Percentiles rank a stretch among this genome's conserved stretches.
Conservation (phyloP, 1,139 yeast species). For the Lodderomyces oxycetoniae region DNA sequence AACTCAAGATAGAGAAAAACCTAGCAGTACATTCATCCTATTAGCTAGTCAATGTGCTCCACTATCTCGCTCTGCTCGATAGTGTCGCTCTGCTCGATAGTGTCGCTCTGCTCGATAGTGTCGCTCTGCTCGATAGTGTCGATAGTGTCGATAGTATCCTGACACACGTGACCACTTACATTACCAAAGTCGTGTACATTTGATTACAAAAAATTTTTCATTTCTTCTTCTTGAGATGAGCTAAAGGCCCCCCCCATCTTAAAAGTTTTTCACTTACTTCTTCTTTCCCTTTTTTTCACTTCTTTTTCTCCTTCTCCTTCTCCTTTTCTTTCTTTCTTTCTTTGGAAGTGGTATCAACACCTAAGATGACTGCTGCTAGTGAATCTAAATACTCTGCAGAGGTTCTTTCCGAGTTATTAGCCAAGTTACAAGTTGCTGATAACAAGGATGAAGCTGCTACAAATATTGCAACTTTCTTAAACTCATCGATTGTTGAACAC, state of each 20-base stretch:
- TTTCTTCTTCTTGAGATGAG: too few species aligned
- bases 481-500: conserved; percentile 97
- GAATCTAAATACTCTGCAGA: conserved; percentile 64
- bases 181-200: background rate
- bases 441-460: conserved; percentile 83
- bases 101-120: too few species aligned
- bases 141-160: too few species aligned
- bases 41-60: too few species aligned
- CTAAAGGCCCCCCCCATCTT: background rate
- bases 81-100: too few species aligned
- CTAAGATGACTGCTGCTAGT: conserved; percentile 57
- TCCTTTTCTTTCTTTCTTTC: conserved; percentile 8
- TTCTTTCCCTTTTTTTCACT: conserved; percentile 3
- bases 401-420: conserved; percentile 91
- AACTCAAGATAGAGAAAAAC: too few species aligned
- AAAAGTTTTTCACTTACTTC: background rate
- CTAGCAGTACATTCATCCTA: too few species aligned
- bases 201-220: conserved; percentile 3
- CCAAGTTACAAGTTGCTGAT: conserved; percentile 90
- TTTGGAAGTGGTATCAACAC: conserved; percentile 10
- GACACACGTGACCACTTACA: too few species aligned
- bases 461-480: conserved; percentile 88
- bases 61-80: too few species aligned
- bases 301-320: conserved; percentile 5
- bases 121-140: too few species aligned